phyloP scores from a whole-genome alignment of 495 filamentous ascomycete species.

The Penicillium argentinense region DNA sequence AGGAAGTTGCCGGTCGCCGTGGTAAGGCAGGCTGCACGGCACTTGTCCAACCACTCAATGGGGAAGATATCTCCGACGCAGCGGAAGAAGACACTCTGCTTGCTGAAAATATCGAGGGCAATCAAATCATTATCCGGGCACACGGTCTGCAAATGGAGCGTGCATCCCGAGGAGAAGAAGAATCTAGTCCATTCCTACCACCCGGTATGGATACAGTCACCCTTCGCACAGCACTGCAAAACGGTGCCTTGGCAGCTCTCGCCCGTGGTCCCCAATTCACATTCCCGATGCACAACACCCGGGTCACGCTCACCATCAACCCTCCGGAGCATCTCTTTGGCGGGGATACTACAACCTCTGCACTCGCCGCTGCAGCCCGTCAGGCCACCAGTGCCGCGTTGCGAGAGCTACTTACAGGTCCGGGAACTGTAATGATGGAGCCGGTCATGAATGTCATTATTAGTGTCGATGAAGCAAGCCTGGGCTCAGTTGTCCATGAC shows the following conservation, averaged over 20 bases:
- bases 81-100: constrained; percentile 31
- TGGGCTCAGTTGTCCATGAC: constrained; percentile 89
- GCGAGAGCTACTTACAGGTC: constrained; percentile 38
- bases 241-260: constrained; percentile 81
- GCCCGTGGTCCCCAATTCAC: constrained; percentile 76
- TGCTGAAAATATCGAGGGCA: constrained; percentile 44
- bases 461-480: constrained; percentile 72
- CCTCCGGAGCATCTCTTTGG: constrained; percentile 63
- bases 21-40: constrained; percentile 76
- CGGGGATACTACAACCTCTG: constrained; percentile 64
- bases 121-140: constrained; percentile 59
- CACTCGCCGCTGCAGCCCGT: constrained; percentile 75
- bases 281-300: constrained; percentile 71
- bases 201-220: constrained; percentile 55
- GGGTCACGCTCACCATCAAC: constrained; percentile 68
- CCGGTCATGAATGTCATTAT: constrained; percentile 89
- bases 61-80: constrained; percentile 21
- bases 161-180: constrained; percentile 35
- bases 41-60: constrained; percentile 57
- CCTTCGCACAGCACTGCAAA: constrained; percentile 65
- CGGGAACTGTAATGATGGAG: constrained; percentile 72
- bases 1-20: constrained; percentile 73
- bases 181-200: constrained; percentile 48
- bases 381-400: constrained; percentile 68
- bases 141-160: constrained; percentile 42